phyloP scores from a whole-genome alignment of 352 stramenopile genomes.

The Pythium rhizo-oryzae region DNA sequence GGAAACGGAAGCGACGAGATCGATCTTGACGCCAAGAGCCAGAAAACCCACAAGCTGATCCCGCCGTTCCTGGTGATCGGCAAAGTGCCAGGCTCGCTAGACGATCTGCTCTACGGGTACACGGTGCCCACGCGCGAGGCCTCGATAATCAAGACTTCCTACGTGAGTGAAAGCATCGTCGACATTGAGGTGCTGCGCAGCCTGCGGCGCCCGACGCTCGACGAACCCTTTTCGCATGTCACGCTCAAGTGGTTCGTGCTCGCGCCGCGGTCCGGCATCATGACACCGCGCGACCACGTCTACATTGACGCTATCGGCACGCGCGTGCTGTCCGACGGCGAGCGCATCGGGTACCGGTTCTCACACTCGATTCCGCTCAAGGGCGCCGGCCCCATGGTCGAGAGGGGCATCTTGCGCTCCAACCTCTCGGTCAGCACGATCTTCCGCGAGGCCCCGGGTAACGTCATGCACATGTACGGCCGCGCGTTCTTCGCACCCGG shows the following conservation, averaged over 20 bases:
- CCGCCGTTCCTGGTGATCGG: slow-evolving; percentile 17
- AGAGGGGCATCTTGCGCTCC: slow-evolving; percentile 27
- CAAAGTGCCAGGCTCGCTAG: slow-evolving; percentile 9
- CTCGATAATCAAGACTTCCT: slow-evolving; percentile 15
- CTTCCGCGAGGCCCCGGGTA: slow-evolving; percentile 34
- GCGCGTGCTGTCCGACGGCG: slow-evolving; percentile 30
- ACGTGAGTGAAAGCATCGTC: slow-evolving; percentile 40
- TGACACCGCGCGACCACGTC: slow-evolving; percentile 41
- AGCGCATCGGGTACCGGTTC: slow-evolving; percentile 54
- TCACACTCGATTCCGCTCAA: slow-evolving; percentile 44
- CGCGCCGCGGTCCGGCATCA: slow-evolving; percentile 35
- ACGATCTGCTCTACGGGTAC: slow-evolving; percentile 22
- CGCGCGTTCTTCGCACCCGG: slow-evolving; percentile 36
- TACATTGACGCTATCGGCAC: slow-evolving; percentile 52
- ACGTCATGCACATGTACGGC: slow-evolving; percentile 42
- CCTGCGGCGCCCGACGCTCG: slow-evolving; percentile 34
- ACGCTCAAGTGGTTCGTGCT: slow-evolving; percentile 30
- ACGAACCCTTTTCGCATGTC: slow-evolving; percentile 37
- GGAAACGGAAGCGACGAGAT: too few species aligned
- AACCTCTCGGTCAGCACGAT: slow-evolving; percentile 44
- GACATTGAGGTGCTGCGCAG: slow-evolving; percentile 42
- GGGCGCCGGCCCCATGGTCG: neutral
- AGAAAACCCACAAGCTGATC: slow-evolving; percentile 1
- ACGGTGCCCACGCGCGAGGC: slow-evolving; percentile 16
- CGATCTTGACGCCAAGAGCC: too few species aligned